Conservation (phyloP, 169 alveolate genomes). For the Ichthyophthirius multifiliis region DNA sequence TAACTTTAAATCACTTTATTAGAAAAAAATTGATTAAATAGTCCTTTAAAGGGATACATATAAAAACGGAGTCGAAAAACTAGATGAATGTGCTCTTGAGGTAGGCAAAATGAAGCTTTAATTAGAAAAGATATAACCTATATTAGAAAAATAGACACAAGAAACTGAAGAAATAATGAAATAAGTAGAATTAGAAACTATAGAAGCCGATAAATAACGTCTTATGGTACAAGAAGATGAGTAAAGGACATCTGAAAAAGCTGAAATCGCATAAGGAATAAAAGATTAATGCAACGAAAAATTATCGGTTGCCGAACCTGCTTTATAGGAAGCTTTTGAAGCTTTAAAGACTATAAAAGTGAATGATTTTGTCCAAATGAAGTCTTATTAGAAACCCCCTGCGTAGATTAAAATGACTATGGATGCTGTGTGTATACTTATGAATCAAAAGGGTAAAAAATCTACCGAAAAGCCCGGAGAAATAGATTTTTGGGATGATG, state of each 20-base stretch:
- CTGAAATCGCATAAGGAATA: constrained; percentile 51
- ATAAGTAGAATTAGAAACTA: constrained; percentile 45
- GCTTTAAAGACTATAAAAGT: constrained; percentile 48
- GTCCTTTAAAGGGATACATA: constrained; percentile 49
- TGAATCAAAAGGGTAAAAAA: constrained; percentile 49
- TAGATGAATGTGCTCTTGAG: constrained; percentile 48
- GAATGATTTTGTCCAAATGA: constrained; percentile 60
- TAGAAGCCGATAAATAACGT: constrained; percentile 47
- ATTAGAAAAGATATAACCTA: constrained; percentile 58
- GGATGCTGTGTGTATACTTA: constrained; percentile 83
- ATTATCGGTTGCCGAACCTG: constrained; percentile 56
- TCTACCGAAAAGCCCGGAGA: constrained; percentile 36
- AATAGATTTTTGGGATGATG: constrained; percentile 67
- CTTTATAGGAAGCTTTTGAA: constrained; percentile 46
- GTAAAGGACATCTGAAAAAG: constrained; percentile 31
- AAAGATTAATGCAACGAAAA: constrained; percentile 50
- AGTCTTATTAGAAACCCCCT: constrained; percentile 78
- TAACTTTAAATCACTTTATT: constrained; percentile 31
- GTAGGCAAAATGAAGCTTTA: constrained; percentile 53
- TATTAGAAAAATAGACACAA: constrained; percentile 45
- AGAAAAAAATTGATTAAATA: constrained; percentile 30
- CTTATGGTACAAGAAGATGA: constrained; percentile 50
- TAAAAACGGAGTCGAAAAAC: constrained; percentile 60
- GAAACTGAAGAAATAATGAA: constrained; percentile 53
- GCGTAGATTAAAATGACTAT: constrained; percentile 71